Conservation (phyloP, 768 basidiomycete species). For the Cystobasidium onofrii region DNA sequence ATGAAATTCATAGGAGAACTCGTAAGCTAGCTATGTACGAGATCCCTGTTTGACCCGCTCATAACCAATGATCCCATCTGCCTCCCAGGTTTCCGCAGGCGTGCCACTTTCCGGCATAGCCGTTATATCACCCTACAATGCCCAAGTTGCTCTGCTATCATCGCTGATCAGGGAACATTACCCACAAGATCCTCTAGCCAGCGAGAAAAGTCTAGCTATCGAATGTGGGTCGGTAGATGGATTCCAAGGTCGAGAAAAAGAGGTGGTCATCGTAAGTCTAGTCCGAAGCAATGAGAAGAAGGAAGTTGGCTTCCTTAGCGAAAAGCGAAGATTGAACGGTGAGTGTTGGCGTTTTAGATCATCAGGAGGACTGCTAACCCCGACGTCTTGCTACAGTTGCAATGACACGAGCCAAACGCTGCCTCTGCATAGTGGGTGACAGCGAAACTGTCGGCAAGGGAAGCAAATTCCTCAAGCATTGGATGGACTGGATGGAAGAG, state of each 20-base stretch:
- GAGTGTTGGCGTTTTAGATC: not conserved
- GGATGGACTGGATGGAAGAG: constrained; percentile 82
- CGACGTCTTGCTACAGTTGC: constrained; percentile 9
- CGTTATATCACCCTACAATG: constrained; percentile 89
- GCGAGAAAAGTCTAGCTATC: constrained; percentile 47
- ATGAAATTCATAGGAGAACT: constrained; percentile 71
- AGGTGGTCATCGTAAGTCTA: constrained; percentile 82
- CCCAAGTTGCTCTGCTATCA: constrained; percentile 78
- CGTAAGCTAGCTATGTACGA: constrained; percentile 49
- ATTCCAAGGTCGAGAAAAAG: constrained; percentile 93
- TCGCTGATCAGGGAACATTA: constrained; percentile 60
- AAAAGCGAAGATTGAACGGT: constrained; percentile 31
- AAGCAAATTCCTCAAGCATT: constrained; percentile 70
- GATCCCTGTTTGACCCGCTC: not conserved
- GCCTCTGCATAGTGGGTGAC: constrained; percentile 65
- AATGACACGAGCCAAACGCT: constrained; percentile 34
- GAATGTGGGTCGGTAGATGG: constrained; percentile 95
- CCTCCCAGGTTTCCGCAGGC: constrained; percentile 54
- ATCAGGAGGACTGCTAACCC: constrained; percentile 54
- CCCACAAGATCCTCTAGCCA: not conserved
- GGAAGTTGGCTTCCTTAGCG: constrained; percentile 30
- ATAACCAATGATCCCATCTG: not conserved
- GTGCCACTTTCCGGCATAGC: constrained; percentile 67
- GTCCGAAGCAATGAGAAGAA: constrained; percentile 77
- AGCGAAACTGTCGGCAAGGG: constrained; percentile 83